Percentiles rank a stretch among this genome's conserved stretches.
Conservation (phyloP, 148 eudicot genomes). For the Arctostaphylos glauca region DNA sequence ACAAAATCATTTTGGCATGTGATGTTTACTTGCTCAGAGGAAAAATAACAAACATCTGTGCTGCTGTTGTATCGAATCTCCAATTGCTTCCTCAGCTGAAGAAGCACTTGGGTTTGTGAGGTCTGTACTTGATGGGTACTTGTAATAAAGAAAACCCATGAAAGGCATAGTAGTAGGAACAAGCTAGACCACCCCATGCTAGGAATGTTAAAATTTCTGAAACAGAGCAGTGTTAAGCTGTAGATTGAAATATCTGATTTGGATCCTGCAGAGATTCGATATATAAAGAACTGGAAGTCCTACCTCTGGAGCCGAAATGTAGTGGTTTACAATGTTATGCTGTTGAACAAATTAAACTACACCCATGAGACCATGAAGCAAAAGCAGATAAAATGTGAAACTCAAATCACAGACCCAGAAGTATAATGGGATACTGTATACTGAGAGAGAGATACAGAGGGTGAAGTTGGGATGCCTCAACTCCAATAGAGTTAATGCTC, state of each 20-base stretch:
- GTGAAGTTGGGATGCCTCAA: background rate
- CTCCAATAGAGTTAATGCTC: background rate
- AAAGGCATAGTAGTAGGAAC: constrained; percentile 29
- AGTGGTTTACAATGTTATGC: background rate
- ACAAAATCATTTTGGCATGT: constrained; percentile 56
- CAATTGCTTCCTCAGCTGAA: constrained; percentile 59
- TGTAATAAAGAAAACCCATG: constrained; percentile 34
- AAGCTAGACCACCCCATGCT: constrained; percentile 31
- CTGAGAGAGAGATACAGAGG: constrained; percentile 4
- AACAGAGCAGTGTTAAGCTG: background rate
- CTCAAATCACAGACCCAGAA: background rate
- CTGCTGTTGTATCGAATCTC: constrained; percentile 46
- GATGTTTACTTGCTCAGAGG: constrained; percentile 50
- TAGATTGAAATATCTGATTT: background rate
- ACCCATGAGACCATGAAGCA: background rate
- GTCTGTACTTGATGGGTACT: constrained; percentile 44
- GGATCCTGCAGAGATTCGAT: background rate
- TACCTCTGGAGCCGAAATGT: background rate
- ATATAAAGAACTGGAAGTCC: background rate
- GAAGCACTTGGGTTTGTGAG: constrained; percentile 59
- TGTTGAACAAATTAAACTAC: background rate
- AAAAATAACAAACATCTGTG: constrained; percentile 40
- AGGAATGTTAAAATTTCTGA: background rate
- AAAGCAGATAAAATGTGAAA: background rate
- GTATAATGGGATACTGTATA: no score